Conservation (phyloP, 2,329 filamentous ascomycete species). For the Alternaria alternata region DNA sequence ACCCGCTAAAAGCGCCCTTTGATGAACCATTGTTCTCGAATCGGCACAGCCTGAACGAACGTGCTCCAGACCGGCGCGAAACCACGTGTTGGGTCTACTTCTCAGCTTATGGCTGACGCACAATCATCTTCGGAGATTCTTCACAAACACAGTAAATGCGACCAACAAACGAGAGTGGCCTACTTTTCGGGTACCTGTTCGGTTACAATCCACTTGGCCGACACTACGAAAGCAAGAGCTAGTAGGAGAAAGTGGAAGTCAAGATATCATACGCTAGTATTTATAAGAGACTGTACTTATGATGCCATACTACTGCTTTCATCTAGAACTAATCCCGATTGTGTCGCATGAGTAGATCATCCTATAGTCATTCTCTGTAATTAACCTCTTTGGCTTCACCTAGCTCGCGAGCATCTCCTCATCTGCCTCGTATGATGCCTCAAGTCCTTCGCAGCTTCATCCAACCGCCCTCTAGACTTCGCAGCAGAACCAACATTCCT, state of each 20-base stretch:
- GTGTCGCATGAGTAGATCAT: neutral
- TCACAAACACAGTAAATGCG: neutral
- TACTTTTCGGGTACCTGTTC: too few species aligned
- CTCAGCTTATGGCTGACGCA: slow-evolving; percentile 1
- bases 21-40: neutral
- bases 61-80: neutral
- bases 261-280: neutral
- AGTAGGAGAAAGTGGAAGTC: neutral
- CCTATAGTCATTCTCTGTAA: neutral
- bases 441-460: neutral
- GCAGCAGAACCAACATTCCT: slow-evolving; percentile 7
- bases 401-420: neutral
- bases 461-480: neutral
- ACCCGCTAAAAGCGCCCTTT: neutral
- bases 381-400: neutral
- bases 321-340: neutral
- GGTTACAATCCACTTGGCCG: neutral
- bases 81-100: neutral
- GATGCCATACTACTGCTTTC: neutral
- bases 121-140: neutral
- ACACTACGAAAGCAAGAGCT: neutral
- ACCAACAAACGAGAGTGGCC: neutral
- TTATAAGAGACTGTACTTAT: neutral
- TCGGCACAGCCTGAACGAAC: neutral
- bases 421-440: neutral